Percentiles rank a stretch among this genome's conserved stretches.
phyloP scores from a whole-genome alignment of 257 asterid genomes.

The Solanum gandarillasii region DNA sequence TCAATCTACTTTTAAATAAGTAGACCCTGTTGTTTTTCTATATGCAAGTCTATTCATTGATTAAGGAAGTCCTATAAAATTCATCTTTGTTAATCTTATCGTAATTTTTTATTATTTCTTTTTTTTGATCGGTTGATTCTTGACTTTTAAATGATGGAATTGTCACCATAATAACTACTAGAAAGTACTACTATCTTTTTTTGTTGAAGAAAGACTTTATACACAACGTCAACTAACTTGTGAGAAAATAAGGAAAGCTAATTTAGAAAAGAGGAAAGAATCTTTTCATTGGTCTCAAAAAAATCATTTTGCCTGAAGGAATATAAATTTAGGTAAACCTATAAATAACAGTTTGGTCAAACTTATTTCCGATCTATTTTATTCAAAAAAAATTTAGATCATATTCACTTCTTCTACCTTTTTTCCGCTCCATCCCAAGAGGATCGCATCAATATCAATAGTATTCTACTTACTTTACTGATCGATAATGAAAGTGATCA shows the following conservation, averaged over 20 bases:
- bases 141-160: background rate
- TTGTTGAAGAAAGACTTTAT: background rate
- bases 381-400: background rate
- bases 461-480: too few relatives aligned
- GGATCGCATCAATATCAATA: too few relatives aligned
- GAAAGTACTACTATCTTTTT: background rate
- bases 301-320: background rate
- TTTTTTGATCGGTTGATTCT: too few relatives aligned
- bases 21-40: background rate
- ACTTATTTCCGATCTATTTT: background rate
- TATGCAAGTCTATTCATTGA: background rate
- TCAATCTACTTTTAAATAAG: background rate
- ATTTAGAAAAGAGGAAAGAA: background rate
- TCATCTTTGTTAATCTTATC: accelerated
- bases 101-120: background rate
- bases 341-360: background rate
- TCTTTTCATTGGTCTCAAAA: too few relatives aligned
- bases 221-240: background rate
- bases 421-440: too few relatives aligned
- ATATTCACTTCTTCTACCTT: background rate
- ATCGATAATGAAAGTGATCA: background rate
- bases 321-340: background rate
- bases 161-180: background rate
- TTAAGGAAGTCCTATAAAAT: background rate
- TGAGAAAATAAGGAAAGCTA: background rate